These are phyloP conservation scores for Cryptococcus depauperatus DNA, from an alignment of 1,284 basidiomycete species.

Conservation along the genomic window DNA sequence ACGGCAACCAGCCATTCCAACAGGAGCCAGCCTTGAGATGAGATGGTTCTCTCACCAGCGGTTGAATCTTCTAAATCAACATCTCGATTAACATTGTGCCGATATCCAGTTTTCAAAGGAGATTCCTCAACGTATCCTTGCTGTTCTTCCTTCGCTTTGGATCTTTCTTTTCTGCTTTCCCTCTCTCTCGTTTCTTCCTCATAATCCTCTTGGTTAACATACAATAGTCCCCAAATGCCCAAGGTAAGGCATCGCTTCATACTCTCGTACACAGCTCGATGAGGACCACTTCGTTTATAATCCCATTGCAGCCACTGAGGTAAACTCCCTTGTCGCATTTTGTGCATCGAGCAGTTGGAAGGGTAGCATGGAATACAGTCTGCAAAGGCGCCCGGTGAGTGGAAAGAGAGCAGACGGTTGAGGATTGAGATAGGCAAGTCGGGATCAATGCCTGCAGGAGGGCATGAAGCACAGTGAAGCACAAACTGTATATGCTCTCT, in stretches of 20 bases:
- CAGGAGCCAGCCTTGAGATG: conserved; percentile 22
- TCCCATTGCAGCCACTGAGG: conserved; percentile 11
- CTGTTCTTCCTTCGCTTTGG: not conserved
- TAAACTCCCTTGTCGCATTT: not conserved
- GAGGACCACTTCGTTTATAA: conserved; percentile 5
- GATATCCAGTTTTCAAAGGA: not conserved
- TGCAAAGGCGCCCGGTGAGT: conserved; percentile 9
- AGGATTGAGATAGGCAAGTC: conserved; percentile 17
- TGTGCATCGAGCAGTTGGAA: not conserved
- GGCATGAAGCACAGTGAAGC: conserved; percentile 18
- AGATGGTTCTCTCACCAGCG: not conserved
- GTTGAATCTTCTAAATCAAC: not conserved
- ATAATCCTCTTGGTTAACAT: not conserved
- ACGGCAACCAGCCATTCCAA: conserved; percentile 25
- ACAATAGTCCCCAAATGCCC: conserved; percentile 27
- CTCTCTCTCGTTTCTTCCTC: conserved; percentile 14
- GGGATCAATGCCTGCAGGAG: not conserved
- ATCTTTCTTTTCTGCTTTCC: not conserved
- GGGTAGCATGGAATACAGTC: conserved; percentile 8
- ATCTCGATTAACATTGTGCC: not conserved
- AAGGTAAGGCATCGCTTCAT: conserved; percentile 11
- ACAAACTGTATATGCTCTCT: conserved; percentile 32
- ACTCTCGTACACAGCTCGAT: conserved; percentile 8
- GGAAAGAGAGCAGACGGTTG: conserved; percentile 12
- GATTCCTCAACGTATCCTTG: not conserved